Conservation (phyloP, 768 basidiomycete species). For the Collybiopsis confluens region DNA sequence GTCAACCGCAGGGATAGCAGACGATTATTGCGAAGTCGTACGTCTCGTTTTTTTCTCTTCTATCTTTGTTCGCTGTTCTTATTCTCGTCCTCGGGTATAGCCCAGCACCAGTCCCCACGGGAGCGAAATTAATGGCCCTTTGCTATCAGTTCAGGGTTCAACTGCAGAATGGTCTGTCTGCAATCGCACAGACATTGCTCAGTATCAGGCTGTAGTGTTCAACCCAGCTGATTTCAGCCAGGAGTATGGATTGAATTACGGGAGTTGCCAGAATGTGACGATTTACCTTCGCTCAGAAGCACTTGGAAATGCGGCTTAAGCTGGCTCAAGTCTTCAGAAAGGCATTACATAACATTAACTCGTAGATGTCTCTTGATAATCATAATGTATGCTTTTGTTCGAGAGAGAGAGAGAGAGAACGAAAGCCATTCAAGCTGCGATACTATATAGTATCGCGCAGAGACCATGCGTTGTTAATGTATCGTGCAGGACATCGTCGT, state of each 20-base stretch:
- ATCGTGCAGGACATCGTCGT: too few relatives aligned
- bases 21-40: slow-evolving; percentile 4
- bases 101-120: background rate
- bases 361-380: too few relatives aligned
- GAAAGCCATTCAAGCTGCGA: too few relatives aligned
- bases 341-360: too few relatives aligned
- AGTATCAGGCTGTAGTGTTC: background rate
- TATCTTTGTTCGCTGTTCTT: background rate
- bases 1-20: background rate
- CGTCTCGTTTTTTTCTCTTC: background rate
- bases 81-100: background rate
- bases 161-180: background rate
- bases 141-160: background rate
- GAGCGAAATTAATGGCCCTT: background rate
- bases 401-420: too few relatives aligned
- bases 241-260: background rate
- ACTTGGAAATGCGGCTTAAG: background rate
- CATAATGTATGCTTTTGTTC: too few relatives aligned
- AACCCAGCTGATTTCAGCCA: background rate
- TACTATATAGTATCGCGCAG: too few relatives aligned
- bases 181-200: background rate
- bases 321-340: too few relatives aligned
- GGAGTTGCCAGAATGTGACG: background rate
- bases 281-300: background rate
- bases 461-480: too few relatives aligned